Percentiles rank a stretch among this genome's conserved stretches.
Conservation (phyloP, 805 yeast species). For the Saccharomycopsis olivae region DNA sequence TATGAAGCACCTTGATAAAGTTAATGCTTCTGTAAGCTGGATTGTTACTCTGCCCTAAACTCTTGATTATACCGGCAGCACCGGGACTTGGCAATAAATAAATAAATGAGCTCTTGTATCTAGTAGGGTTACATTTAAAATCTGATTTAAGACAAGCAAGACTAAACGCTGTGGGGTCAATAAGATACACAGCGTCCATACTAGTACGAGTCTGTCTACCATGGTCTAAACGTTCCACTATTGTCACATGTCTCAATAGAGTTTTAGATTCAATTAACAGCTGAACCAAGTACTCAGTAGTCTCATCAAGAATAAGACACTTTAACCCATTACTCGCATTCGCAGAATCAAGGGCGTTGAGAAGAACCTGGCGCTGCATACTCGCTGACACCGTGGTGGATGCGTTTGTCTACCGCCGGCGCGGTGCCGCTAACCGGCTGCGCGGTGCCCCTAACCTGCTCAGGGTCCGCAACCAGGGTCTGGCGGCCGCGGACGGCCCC, state of each 20-base stretch:
- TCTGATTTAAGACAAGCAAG: constrained; percentile 75
- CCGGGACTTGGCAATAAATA: constrained; percentile 59
- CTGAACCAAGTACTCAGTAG: constrained; percentile 37
- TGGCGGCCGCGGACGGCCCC: too few species aligned
- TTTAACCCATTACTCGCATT: constrained; percentile 34
- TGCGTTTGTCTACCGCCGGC: background rate
- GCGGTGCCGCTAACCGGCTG: too few species aligned
- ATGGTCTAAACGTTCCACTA: background rate
- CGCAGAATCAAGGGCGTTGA: constrained; percentile 16
- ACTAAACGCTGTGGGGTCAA: constrained; percentile 58
- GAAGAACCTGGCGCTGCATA: constrained; percentile 28
- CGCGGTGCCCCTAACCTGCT: too few species aligned
- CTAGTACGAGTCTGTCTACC: background rate
- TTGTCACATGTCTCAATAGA: background rate
- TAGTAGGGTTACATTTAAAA: constrained; percentile 54
- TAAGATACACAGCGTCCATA: constrained; percentile 70
- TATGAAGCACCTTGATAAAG: constrained; percentile 30
- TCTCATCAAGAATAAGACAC: constrained; percentile 46
- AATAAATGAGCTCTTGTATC: constrained; percentile 60
- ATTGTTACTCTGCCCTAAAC: constrained; percentile 13
- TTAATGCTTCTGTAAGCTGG: constrained; percentile 22
- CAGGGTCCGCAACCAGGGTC: too few species aligned
- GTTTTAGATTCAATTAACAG: constrained; percentile 38
- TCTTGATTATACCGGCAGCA: too few species aligned
- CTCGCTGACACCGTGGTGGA: constrained; percentile 31